A percentile compares a stretch with the other conserved stretches of the same genome.
These are phyloP conservation scores for Vaccinium macrocarpon DNA, from an alignment of 148 eudicot genomes.

Conservation along the genomic window DNA sequence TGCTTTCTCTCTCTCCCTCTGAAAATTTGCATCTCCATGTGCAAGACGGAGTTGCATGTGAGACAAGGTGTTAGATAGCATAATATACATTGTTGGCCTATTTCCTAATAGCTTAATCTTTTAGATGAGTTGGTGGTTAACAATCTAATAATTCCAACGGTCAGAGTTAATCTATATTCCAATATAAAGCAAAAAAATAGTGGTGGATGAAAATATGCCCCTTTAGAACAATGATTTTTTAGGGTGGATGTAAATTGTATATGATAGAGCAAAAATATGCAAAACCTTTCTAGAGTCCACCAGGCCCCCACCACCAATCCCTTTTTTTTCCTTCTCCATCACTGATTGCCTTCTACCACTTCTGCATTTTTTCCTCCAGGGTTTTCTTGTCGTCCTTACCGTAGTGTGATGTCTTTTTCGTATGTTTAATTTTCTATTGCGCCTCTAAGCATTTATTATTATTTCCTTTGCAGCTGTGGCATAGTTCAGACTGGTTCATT, in stretches of 20 bases:
- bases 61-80: too few relatives aligned
- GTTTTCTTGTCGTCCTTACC: not conserved
- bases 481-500: constrained; percentile 71
- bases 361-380: not conserved
- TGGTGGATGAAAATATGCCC: not conserved
- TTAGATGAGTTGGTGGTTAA: too few relatives aligned
- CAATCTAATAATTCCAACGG: not conserved
- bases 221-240: not conserved
- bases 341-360: not conserved
- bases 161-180: not conserved
- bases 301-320: not conserved
- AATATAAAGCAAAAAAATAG: not conserved
- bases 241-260: not conserved
- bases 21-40: too few relatives aligned
- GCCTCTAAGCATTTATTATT: not conserved
- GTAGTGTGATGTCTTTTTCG: not conserved
- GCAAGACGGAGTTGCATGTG: too few relatives aligned
- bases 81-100: too few relatives aligned
- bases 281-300: not conserved
- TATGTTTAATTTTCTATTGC: not conserved
- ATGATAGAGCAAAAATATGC: not conserved
- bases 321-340: not conserved
- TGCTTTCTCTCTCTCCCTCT: too few relatives aligned
- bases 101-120: too few relatives aligned
- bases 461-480: constrained; percentile 69